phyloP scores from a whole-genome alignment of 129 eudicot species.

The Logfia minima region DNA sequence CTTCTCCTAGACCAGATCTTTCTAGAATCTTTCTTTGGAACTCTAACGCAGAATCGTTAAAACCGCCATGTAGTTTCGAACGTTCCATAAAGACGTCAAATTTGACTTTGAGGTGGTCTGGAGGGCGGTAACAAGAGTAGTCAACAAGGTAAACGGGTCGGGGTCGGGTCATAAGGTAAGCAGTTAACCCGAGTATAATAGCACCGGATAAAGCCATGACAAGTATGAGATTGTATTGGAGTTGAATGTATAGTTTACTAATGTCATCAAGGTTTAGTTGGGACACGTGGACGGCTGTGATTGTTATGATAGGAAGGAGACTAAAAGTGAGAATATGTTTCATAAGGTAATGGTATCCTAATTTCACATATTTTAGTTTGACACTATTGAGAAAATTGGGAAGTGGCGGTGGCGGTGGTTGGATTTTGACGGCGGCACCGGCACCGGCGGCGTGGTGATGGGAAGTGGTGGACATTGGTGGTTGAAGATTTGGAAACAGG shows the following conservation, averaged over 20 bases:
- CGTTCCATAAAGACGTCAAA: slow-evolving; percentile 47
- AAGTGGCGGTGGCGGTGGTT: slow-evolving; percentile 13
- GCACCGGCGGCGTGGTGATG: slow-evolving; percentile 15
- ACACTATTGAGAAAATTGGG: slow-evolving; percentile 38
- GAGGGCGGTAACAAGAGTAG: slow-evolving; percentile 49
- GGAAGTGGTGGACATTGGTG: slow-evolving; percentile 30
- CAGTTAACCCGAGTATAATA: slow-evolving; percentile 28
- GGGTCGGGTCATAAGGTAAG: slow-evolving; percentile 50
- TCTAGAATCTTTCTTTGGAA: slow-evolving; percentile 67
- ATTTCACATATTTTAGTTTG: slow-evolving; percentile 43
- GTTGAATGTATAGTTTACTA: slow-evolving; percentile 26
- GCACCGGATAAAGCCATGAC: slow-evolving; percentile 29
- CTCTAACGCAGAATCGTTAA: slow-evolving; percentile 50
- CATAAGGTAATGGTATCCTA: slow-evolving; percentile 51
- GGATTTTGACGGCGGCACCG: slow-evolving; percentile 7
- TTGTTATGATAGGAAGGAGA: slow-evolving; percentile 34
- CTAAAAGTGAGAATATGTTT: slow-evolving; percentile 36
- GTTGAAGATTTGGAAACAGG: slow-evolving; percentile 5
- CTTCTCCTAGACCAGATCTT: slow-evolving; percentile 70
- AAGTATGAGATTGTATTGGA: slow-evolving; percentile 32
- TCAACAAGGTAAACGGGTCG: slow-evolving; percentile 51
- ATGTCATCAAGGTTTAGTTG: slow-evolving; percentile 36
- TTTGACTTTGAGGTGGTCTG: slow-evolving; percentile 31
- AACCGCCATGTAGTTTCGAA: slow-evolving; percentile 49
- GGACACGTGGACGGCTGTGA: slow-evolving; percentile 28